phyloP scores from a whole-genome alignment of 768 basidiomycete species.

The Boletus vermiculosoides region DNA sequence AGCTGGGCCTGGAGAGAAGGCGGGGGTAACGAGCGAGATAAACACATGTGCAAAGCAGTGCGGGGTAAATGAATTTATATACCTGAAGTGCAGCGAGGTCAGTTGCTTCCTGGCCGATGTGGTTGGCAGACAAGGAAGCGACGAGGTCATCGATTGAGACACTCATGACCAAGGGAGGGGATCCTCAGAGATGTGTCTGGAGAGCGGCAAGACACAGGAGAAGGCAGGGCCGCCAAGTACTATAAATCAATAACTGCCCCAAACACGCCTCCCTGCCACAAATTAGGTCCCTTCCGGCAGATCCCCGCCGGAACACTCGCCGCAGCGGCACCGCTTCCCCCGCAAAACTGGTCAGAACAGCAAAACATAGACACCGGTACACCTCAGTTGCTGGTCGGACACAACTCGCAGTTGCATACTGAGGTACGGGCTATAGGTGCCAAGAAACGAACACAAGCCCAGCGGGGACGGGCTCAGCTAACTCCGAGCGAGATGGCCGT shows the following conservation, averaged over 20 bases:
- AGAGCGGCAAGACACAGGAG: constrained; percentile 9
- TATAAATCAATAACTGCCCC: constrained; percentile 19
- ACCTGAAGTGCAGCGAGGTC: constrained; percentile 52
- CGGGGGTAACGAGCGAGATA: constrained; percentile 15
- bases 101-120: constrained; percentile 54
- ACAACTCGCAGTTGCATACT: background rate
- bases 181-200: background rate
- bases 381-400: constrained; percentile 10
- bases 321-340: background rate
- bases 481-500: background rate
- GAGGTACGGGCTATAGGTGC: background rate
- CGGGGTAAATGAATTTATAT: constrained; percentile 14
- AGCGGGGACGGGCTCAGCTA: background rate
- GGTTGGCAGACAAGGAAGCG: constrained; percentile 43
- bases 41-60: constrained; percentile 12
- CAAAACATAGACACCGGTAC: background rate
- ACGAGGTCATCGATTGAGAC: constrained; percentile 52
- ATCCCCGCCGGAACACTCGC: background rate
- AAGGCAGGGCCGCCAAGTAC: constrained; percentile 8
- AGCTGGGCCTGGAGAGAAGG: constrained; percentile 40
- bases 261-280: constrained; percentile 22
- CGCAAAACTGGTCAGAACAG: background rate
- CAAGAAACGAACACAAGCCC: background rate
- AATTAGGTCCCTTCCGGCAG: constrained; percentile 15
- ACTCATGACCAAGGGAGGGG: constrained; percentile 37